These are phyloP conservation scores for Trichoderma reesei DNA, from an alignment of 495 filamentous ascomycete genomes.

Conservation along the genomic window DNA sequence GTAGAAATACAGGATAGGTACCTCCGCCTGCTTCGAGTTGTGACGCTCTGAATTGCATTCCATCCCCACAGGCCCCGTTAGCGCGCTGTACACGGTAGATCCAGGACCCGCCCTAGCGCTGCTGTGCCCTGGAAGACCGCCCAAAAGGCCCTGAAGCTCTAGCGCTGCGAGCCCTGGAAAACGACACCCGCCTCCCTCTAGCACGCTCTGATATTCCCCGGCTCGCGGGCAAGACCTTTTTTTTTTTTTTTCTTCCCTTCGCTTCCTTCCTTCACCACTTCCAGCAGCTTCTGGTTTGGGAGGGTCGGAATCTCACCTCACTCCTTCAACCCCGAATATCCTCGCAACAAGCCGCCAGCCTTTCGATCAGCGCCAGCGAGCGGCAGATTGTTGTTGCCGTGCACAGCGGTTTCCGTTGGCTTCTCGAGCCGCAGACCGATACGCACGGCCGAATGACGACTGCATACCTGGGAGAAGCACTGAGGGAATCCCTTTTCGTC, in stretches of 20 bases:
- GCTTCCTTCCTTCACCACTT: not conserved
- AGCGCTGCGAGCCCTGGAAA: not conserved
- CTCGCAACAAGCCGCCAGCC: not conserved
- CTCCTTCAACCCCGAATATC: constrained; percentile 3
- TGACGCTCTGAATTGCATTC: not conserved
- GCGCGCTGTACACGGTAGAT: constrained; percentile 3
- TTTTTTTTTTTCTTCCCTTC: not conserved
- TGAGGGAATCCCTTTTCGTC: not conserved
- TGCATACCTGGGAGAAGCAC: not conserved
- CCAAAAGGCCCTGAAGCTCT: not conserved
- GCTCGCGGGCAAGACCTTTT: not conserved
- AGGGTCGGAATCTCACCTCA: constrained; percentile 8
- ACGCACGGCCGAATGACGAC: not conserved
- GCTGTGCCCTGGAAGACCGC: constrained; percentile 5
- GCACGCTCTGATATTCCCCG: not conserved
- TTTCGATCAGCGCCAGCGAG: not conserved
- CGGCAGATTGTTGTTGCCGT: not conserved
- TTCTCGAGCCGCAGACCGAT: not conserved
- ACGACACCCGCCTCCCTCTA: not conserved
- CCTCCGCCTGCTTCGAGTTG: not conserved
- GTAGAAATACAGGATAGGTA: no score
- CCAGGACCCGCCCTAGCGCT: constrained; percentile 7
- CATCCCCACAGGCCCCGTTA: not conserved
- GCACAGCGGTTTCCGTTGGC: not conserved
- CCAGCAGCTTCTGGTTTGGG: not conserved